Conservation (phyloP, 2,329 filamentous ascomycete species). For the Lasiodiplodia sp. region DNA sequence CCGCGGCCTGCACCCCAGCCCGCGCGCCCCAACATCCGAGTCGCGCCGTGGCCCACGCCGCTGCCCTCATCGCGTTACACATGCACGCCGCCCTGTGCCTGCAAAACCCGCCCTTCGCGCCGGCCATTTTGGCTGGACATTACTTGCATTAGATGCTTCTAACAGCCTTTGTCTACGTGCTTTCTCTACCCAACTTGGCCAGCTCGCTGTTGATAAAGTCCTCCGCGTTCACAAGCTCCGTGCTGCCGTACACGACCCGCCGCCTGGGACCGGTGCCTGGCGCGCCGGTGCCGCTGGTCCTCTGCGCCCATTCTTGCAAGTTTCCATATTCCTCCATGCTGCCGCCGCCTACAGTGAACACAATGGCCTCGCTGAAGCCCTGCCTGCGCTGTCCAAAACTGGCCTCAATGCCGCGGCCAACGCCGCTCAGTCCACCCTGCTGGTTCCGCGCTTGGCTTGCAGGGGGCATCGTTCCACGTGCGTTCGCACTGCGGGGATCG, state of each 20-base stretch:
- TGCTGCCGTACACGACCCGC: conserved; percentile 93
- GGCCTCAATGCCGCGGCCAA: conserved; percentile 70
- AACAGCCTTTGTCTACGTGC: conserved; percentile 40
- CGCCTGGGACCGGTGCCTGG: conserved; percentile 67
- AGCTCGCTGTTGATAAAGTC: conserved; percentile 67
- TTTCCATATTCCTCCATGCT: conserved; percentile 99
- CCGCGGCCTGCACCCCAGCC: conserved; percentile 17
- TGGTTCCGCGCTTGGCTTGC: conserved; percentile 64
- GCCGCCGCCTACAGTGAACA: conserved; percentile 91
- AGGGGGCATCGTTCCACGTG: conserved; percentile 87
- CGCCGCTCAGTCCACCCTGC: conserved; percentile 52
- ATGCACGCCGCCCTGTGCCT: background rate
- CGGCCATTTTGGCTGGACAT: background rate
- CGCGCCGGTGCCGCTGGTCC: conserved; percentile 67
- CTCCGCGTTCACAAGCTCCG: conserved; percentile 71
- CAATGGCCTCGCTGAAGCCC: conserved; percentile 86
- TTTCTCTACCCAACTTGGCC: conserved; percentile 64
- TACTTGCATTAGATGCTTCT: conserved; percentile 19
- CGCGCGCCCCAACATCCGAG: conserved; percentile 24
- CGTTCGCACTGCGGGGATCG: conserved; percentile 91
- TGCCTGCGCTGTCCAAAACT: conserved; percentile 91
- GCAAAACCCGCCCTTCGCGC: background rate
- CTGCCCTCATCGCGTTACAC: conserved; percentile 16
- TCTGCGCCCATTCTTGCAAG: conserved; percentile 90
- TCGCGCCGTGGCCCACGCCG: conserved; percentile 1